Conservation (phyloP, 331 rosid species). For the Stylosanthes scabra region DNA sequence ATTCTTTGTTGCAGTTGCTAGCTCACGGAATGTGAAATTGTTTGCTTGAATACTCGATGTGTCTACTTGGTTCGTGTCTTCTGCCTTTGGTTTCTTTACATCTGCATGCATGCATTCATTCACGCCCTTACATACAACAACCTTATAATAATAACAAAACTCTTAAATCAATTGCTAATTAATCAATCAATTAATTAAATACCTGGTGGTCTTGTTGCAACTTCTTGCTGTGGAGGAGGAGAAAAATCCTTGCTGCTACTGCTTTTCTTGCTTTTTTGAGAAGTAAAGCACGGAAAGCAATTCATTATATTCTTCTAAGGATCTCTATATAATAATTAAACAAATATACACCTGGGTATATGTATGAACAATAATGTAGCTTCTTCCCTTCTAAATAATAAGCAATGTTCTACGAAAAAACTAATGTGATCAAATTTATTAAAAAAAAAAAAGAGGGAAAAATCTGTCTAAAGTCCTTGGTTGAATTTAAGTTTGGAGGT, state of each 20-base stretch:
- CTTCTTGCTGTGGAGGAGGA: slow-evolving; percentile 33
- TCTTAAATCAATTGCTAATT: too few species aligned
- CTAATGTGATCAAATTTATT: too few species aligned
- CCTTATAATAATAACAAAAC: too few species aligned
- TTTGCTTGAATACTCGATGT: slow-evolving; percentile 58
- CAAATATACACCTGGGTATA: too few species aligned
- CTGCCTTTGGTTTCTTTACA: slow-evolving; percentile 41
- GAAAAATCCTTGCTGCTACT: slow-evolving; percentile 47
- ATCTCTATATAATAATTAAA: not conserved
- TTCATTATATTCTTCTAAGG: slow-evolving; percentile 52
- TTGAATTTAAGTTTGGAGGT: slow-evolving; percentile 43
- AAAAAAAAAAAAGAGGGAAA: too few species aligned
- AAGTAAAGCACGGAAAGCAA: slow-evolving; percentile 85
- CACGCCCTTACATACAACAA: too few species aligned
- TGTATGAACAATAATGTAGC: not conserved
- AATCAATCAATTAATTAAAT: not conserved
- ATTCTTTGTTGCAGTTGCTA: slow-evolving; percentile 90
- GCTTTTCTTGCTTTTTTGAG: slow-evolving; percentile 59
- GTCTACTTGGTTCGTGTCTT: slow-evolving; percentile 45
- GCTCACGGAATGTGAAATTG: slow-evolving; percentile 80
- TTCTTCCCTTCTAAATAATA: not conserved
- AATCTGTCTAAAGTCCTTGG: not conserved
- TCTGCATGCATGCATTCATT: slow-evolving; percentile 42
- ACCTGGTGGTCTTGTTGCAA: slow-evolving; percentile 56
- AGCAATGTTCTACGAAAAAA: not conserved